These are phyloP conservation scores for Aegilops sharonensis DNA, from an alignment of 176 grass and related monocot species.

Conservation along the genomic window DNA sequence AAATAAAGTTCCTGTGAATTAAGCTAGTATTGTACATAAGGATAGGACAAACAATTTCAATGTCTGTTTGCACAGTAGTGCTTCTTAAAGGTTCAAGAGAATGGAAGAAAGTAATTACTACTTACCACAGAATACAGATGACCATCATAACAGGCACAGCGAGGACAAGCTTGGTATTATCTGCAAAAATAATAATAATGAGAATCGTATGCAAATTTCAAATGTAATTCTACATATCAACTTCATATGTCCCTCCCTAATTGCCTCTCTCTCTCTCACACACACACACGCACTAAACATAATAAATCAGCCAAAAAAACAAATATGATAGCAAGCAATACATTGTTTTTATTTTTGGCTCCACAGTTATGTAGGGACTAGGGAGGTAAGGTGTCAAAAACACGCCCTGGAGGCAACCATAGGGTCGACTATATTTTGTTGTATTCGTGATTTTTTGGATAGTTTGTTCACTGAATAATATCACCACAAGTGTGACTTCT, in stretches of 20 bases:
- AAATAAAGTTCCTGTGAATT: background rate
- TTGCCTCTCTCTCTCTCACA: background rate
- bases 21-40: background rate
- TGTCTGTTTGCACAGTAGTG: background rate
- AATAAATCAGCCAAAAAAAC: background rate
- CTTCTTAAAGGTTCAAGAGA: background rate
- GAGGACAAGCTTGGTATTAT: slow-evolving; percentile 7
- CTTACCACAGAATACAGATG: background rate
- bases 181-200: background rate
- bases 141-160: background rate
- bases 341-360: background rate
- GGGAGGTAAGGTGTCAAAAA: background rate
- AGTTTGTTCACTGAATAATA: background rate
- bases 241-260: background rate
- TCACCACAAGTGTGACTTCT: background rate
- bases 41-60: slow-evolving; percentile 15
- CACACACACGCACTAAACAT: background rate
- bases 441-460: background rate
- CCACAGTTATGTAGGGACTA: background rate
- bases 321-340: background rate
- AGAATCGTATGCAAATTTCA: background rate
- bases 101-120: background rate
- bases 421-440: background rate
- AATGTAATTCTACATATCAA: too few species aligned
- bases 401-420: background rate